These are phyloP conservation scores for Paramecium sonneborni DNA, from an alignment of 73 alveolate species.

Conservation along the genomic window DNA sequence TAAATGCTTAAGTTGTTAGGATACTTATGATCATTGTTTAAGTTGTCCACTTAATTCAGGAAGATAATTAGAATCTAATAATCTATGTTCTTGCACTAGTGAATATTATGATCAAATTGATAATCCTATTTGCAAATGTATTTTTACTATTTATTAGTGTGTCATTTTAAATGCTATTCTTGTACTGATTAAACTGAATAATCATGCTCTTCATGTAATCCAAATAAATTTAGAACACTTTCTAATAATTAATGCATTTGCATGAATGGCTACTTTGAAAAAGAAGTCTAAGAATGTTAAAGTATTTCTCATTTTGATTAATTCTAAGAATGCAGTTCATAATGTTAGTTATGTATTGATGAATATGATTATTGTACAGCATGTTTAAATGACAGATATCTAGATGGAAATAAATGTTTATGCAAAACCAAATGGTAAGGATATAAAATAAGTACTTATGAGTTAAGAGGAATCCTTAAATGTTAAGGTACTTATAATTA, in stretches of 20 bases:
- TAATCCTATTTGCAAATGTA: neutral
- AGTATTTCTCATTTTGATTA: neutral
- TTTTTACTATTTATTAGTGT: neutral
- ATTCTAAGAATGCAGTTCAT: neutral
- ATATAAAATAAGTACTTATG: neutral
- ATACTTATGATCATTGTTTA: neutral
- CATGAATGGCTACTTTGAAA: neutral
- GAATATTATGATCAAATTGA: neutral
- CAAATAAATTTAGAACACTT: neutral
- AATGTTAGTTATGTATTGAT: neutral
- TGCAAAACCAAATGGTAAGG: neutral
- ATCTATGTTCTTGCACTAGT: neutral
- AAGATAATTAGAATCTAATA: neutral
- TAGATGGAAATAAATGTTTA: neutral
- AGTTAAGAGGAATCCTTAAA: neutral
- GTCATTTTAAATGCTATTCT: neutral
- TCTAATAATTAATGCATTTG: neutral
- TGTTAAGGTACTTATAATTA: neutral
- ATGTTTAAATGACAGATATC: neutral
- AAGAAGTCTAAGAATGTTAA: neutral
- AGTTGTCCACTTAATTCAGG: neutral
- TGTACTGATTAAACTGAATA: neutral
- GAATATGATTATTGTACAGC: neutral
- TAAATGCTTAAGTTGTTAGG: neutral
- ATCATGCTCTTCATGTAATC: neutral